Percentiles rank a stretch among this genome's conserved stretches.
These are phyloP conservation scores for Paragyromitra xinjiangensis DNA, from an alignment of 495 filamentous ascomycete genomes.

Conservation along the genomic window DNA sequence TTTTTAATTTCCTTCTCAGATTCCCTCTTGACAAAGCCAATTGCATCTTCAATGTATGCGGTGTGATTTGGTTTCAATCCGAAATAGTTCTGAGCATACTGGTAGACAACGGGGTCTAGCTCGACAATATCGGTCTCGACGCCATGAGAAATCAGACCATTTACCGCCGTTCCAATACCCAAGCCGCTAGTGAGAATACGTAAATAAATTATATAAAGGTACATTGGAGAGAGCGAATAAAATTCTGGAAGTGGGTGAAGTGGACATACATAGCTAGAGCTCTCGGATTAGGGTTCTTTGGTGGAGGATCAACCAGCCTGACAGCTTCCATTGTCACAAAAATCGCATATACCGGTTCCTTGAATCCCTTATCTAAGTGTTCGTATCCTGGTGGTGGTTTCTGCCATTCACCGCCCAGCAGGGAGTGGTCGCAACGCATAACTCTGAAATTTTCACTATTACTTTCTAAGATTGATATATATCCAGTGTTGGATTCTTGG, in stretches of 20 bases:
- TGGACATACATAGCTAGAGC: slow-evolving; percentile 81
- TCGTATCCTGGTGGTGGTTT: slow-evolving; percentile 64
- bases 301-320: slow-evolving; percentile 72
- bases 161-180: slow-evolving; percentile 88
- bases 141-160: slow-evolving; percentile 84
- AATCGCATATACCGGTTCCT: slow-evolving; percentile 90
- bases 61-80: slow-evolving; percentile 79
- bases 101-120: slow-evolving; percentile 86
- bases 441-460: slow-evolving; percentile 74
- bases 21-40: slow-evolving; percentile 69
- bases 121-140: slow-evolving; percentile 93
- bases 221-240: neutral
- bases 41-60: slow-evolving; percentile 81
- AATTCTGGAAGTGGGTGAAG: neutral
- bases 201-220: neutral
- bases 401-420: slow-evolving; percentile 94
- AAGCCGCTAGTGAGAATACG: slow-evolving; percentile 69
- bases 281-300: slow-evolving; percentile 63
- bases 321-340: slow-evolving; percentile 94
- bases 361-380: slow-evolving; percentile 60
- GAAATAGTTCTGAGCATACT: slow-evolving; percentile 85
- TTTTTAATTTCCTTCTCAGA: slow-evolving; percentile 57
- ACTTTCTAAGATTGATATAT: slow-evolving; percentile 87
- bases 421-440: slow-evolving; percentile 90
- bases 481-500: slow-evolving; percentile 85